These are phyloP conservation scores for Solanum chiquidenum DNA, from an alignment of 257 asterid genomes.

Conservation along the genomic window DNA sequence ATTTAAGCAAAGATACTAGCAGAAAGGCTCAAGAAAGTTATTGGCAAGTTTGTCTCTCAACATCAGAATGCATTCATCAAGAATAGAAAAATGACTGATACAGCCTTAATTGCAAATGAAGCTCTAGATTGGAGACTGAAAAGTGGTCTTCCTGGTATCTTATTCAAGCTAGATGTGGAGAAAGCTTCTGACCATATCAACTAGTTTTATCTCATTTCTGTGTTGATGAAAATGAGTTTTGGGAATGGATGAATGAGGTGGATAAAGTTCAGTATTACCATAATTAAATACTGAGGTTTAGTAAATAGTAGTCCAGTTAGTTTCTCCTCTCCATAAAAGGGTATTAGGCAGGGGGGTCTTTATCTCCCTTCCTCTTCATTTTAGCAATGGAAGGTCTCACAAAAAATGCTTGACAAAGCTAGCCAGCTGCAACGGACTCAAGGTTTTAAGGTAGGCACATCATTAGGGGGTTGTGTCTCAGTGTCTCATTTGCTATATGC, in stretches of 20 bases:
- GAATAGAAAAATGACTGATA: neutral
- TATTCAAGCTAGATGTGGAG: neutral
- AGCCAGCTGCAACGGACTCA: neutral
- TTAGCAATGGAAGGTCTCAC: neutral
- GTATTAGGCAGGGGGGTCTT: neutral
- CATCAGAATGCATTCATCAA: neutral
- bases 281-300: neutral
- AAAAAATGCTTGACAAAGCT: neutral
- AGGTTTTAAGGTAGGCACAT: neutral
- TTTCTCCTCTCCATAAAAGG: neutral
- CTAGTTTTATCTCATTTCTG: neutral
- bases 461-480: neutral
- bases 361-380: neutral
- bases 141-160: neutral
- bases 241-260: neutral
- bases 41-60: neutral
- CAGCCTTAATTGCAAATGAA: neutral
- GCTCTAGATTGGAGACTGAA: neutral
- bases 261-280: neutral
- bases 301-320: neutral
- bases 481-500: neutral
- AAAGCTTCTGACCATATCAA: neutral
- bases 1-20: neutral
- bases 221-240: neutral
- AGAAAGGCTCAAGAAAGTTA: neutral